Percentiles rank a stretch among this genome's conserved stretches.
phyloP scores from a whole-genome alignment of 2,329 filamentous ascomycete species.

The Pochonia chlamydosporia region DNA sequence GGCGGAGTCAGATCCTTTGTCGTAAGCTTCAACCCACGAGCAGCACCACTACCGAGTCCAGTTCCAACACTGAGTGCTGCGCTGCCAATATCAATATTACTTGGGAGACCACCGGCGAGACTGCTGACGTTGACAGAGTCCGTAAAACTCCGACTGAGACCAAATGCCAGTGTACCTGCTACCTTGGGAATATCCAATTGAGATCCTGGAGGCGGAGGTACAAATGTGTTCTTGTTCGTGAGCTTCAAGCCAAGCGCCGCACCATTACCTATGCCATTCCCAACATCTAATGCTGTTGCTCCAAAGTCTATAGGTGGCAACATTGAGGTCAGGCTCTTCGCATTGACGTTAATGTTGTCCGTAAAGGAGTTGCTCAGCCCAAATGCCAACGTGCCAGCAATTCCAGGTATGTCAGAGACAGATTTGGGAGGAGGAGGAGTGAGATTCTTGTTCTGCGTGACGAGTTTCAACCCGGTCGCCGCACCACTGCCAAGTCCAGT shows the following conservation, averaged over 20 bases:
- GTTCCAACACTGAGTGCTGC: conserved; percentile 11
- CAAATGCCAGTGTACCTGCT: conserved; percentile 4
- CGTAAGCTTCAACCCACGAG: conserved; percentile 3
- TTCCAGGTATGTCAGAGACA: conserved; percentile 3
- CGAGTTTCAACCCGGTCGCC: conserved; percentile 4
- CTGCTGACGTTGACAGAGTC: not conserved
- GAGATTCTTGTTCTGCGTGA: not conserved
- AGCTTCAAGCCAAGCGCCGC: conserved; percentile 7
- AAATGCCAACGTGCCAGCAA: conserved; percentile 5
- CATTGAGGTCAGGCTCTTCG: not conserved
- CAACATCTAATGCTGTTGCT: conserved; percentile 1
- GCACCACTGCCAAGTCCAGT: conserved; percentile 12
- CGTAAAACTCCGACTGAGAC: conserved; percentile 1
- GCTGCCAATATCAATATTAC: conserved; percentile 4
- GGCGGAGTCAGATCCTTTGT: not conserved
- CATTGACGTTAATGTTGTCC: conserved; percentile 1
- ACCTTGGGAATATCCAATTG: conserved; percentile 6
- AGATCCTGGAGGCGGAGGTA: not conserved
- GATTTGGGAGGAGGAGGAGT: not conserved
- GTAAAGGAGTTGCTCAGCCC: conserved; percentile 5
- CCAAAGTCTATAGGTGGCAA: conserved; percentile 4
- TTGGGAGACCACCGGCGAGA: not conserved
- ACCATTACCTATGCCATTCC: conserved; percentile 4
- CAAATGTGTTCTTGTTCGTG: not conserved
- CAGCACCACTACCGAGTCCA: conserved; percentile 12